A percentile compares a stretch with the other conserved stretches of the same genome.
Conservation (phyloP, 768 basidiomycete species). For the Astraeus odoratus region DNA sequence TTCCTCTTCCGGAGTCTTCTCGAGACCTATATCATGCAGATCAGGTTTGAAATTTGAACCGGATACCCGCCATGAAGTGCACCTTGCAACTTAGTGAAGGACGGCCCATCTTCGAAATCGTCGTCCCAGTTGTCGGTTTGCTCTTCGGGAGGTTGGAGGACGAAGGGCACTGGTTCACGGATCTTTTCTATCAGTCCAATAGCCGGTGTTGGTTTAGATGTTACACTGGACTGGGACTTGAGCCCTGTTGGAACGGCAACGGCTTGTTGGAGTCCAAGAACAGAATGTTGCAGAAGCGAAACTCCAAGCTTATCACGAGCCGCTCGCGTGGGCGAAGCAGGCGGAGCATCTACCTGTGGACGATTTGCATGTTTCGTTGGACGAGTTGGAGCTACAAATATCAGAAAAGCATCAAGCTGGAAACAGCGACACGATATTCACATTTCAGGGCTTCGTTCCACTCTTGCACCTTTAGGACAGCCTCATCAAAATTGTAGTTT, state of each 20-base stretch:
- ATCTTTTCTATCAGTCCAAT: conserved; percentile 33
- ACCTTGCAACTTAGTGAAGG: conserved; percentile 76
- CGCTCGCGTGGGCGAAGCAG: conserved; percentile 37
- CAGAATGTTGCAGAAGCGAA: conserved; percentile 25
- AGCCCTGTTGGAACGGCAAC: conserved; percentile 26
- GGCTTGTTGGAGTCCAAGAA: conserved; percentile 29
- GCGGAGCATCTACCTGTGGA: conserved; percentile 30
- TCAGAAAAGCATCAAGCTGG: conserved; percentile 4
- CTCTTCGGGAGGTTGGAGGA: conserved; percentile 69
- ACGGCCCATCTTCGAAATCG: conserved; percentile 93
- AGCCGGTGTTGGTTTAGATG: conserved; percentile 17
- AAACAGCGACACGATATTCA: conserved; percentile 31
- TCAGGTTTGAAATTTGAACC: background rate
- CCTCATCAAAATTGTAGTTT: conserved; percentile 91
- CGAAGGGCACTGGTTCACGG: conserved; percentile 54
- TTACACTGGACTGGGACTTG: conserved; percentile 11
- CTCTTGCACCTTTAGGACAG: conserved; percentile 91
- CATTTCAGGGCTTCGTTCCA: conserved; percentile 98
- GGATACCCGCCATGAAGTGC: background rate
- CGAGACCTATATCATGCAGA: conserved; percentile 40
- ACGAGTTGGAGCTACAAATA: conserved; percentile 55
- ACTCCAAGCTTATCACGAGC: conserved; percentile 21
- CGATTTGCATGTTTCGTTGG: conserved; percentile 62
- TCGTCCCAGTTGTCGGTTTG: conserved; percentile 98
- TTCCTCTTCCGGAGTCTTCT: conserved; percentile 52